Percentiles rank a stretch among this genome's conserved stretches.
Conservation (phyloP, 306 rosid species). For the Arachis hypogaea region DNA sequence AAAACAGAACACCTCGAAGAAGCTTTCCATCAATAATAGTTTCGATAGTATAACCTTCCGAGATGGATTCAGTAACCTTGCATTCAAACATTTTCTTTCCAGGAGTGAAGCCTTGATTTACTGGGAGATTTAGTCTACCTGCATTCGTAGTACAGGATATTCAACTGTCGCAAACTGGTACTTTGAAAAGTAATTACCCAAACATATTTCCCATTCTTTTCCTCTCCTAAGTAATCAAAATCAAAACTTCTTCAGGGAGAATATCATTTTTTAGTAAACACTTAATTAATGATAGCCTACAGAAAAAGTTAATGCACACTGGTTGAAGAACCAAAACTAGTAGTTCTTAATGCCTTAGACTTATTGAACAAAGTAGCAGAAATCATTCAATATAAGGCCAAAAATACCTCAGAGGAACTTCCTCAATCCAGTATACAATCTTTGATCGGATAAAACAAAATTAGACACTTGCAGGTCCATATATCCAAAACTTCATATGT, state of each 20-base stretch:
- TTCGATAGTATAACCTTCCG: constrained; percentile 73
- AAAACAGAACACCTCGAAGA: constrained; percentile 77
- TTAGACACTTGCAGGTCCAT: constrained; percentile 4
- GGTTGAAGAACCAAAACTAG: constrained; percentile 24
- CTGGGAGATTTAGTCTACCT: constrained; percentile 56
- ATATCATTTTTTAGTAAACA: constrained; percentile 23
- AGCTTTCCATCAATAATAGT: constrained; percentile 92
- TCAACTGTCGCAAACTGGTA: constrained; percentile 40
- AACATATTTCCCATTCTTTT: constrained; percentile 23
- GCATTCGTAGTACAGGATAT: constrained; percentile 41
- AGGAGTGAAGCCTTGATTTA: constrained; percentile 48
- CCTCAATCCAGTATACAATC: constrained; percentile 28
- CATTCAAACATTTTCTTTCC: constrained; percentile 81
- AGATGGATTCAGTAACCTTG: constrained; percentile 65
- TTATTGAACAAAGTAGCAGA: constrained; percentile 29
- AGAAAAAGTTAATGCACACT: constrained; percentile 10
- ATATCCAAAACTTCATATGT: constrained; percentile 26
- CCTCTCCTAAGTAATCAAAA: not conserved
- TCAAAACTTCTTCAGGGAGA: not conserved
- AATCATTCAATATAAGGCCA: constrained; percentile 17
- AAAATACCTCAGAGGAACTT: constrained; percentile 26
- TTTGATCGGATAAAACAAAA: constrained; percentile 18
- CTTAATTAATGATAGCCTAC: constrained; percentile 26
- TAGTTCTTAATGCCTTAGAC: constrained; percentile 19
- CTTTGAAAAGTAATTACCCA: constrained; percentile 23